These are phyloP conservation scores for Aspergillus ochraceoroseus DNA, from an alignment of 2,329 filamentous ascomycete genomes.

Conservation along the genomic window DNA sequence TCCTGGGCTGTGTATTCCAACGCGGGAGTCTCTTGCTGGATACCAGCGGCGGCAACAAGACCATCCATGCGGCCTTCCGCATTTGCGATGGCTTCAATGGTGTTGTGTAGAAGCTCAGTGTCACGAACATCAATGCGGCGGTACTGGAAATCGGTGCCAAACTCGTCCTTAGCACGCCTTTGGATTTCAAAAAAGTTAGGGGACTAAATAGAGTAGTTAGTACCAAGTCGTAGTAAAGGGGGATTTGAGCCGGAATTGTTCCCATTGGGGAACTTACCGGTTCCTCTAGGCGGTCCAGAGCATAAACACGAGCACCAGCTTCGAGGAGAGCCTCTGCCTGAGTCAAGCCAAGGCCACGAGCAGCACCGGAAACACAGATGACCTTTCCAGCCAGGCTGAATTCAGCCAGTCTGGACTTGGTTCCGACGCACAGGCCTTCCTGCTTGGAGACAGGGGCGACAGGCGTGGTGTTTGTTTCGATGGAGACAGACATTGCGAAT, in stretches of 20 bases:
- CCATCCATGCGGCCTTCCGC: constrained; percentile 71
- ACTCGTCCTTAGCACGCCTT: constrained; percentile 56
- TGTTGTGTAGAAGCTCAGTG: constrained; percentile 59
- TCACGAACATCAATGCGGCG: constrained; percentile 76
- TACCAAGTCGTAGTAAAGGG: neutral
- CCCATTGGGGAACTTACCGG: constrained; percentile 27
- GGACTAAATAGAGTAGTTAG: constrained; percentile 30
- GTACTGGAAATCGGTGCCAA: constrained; percentile 67
- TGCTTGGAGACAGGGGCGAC: constrained; percentile 27
- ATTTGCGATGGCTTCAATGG: constrained; percentile 64
- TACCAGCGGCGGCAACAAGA: constrained; percentile 65
- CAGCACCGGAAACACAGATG: constrained; percentile 66
- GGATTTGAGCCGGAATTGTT: no score
- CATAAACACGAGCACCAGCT: constrained; percentile 60
- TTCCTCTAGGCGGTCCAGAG: constrained; percentile 42
- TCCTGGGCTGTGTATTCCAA: constrained; percentile 68
- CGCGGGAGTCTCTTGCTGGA: constrained; percentile 76
- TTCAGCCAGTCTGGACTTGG: constrained; percentile 55
- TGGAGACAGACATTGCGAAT: constrained; percentile 33
- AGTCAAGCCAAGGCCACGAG: constrained; percentile 66
- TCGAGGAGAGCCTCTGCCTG: constrained; percentile 69
- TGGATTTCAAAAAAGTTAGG: constrained; percentile 62
- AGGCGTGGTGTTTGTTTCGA: constrained; percentile 28
- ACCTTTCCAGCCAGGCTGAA: constrained; percentile 70
- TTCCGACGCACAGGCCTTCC: constrained; percentile 30